Evolutionary conservation across 352 stramenopile species (phyloP), one percentile per base, ranked within the genome.

Genomic region (Pythium coloratum): DNA sequence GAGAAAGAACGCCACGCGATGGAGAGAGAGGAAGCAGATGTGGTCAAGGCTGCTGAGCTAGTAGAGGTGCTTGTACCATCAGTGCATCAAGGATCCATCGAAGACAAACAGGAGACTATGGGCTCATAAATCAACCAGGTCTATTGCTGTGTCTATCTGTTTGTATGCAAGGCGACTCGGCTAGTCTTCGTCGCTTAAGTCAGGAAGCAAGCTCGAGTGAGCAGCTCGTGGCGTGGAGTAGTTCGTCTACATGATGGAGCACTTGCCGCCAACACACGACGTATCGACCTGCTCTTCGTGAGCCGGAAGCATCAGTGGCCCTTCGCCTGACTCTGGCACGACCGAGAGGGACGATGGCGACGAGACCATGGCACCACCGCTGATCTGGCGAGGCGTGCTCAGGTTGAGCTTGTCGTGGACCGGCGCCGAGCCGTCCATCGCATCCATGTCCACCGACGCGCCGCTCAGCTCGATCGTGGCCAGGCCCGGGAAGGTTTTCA

Each of bases 211-310:
- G 28, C 28, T 30, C 28, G 28, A 30, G 28, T 30, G 28, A 30
- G 28, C 28, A 30, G 28, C 28, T 30, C 28, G 28, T 30, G 28
- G 28, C 28, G 18, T 28, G n/a, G 42, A 33, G 6, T 34, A 2
- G 9, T 13, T 12, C 3, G 40, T 18, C 61, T 80, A 90, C 82
- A 89, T 89, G 78, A 90, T 58, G 65, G 63, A 60, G 76, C 82
- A 90, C 59, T 74, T 73, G 46, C 46, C 46, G 58, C 70, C 64
- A 63, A 71, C 78, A 50, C 81, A 86, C 18, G 67, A 67, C 50
- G 77, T 77, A 49, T 86, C 70, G 10, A 89, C 33, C 42, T 66
- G 71, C 53, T 77, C 73, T 12, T 76, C 69, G 49, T 50, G 64
- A 44, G 59, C 58, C 2, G 47, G 59, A 24, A 64, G 66, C 42